phyloP scores from a whole-genome alignment of 768 basidiomycete species.

The Calocera viscosa region DNA sequence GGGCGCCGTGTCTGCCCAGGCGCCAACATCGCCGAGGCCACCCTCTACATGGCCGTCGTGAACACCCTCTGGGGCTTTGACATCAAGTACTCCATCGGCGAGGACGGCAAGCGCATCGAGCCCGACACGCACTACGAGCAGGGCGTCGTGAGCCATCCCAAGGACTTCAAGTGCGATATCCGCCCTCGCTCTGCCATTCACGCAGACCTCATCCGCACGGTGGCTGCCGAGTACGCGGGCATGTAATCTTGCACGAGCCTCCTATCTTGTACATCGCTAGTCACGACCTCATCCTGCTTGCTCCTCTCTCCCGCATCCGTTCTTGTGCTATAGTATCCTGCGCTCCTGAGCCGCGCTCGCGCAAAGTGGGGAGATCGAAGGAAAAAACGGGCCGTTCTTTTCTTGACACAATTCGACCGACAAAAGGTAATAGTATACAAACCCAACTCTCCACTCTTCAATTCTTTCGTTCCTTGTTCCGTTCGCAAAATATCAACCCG shows the following conservation, averaged over 20 bases:
- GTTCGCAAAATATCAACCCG: not conserved
- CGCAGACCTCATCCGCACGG: not conserved
- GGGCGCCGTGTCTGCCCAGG: constrained; percentile 1
- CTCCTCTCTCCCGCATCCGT: not conserved
- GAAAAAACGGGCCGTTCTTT: not conserved
- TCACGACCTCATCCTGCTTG: not conserved
- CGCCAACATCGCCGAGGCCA: not conserved
- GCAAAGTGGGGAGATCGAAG: not conserved
- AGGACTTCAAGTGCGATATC: constrained; percentile 9
- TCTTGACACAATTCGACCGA: not conserved
- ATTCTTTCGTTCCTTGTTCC: not conserved
- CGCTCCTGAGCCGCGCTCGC: not conserved
- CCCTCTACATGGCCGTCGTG: not conserved
- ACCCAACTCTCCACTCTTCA: not conserved
- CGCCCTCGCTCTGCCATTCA: not conserved
- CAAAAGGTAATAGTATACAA: not conserved
- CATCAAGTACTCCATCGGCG: not conserved
- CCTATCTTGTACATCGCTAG: not conserved
- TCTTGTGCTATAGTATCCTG: not conserved
- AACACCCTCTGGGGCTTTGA: constrained; percentile 5
- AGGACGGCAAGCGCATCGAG: constrained; percentile 1
- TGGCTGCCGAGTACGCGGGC: constrained; percentile 2
- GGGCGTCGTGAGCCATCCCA: constrained; percentile 6
- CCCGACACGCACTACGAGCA: not conserved
- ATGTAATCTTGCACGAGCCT: not conserved